A percentile compares a stretch with the other conserved stretches of the same genome.
phyloP scores from a whole-genome alignment of 176 grass and related monocot genomes.

The Oryza longistaminata region DNA sequence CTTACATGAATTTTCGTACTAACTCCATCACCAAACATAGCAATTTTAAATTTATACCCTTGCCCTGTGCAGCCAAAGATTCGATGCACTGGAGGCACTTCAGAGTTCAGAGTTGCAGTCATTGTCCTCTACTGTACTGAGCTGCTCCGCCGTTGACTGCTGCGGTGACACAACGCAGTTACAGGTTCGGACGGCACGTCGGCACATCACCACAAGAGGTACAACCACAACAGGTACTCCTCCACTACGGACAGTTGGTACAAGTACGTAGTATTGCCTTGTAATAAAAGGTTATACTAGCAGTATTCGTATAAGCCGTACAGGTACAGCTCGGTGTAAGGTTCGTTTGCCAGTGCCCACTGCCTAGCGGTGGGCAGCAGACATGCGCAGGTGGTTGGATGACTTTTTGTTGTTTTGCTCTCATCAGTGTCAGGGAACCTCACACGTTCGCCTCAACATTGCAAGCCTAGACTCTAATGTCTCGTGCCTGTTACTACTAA shows the following conservation, averaged over 20 bases:
- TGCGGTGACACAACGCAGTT: neutral
- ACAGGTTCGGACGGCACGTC: neutral
- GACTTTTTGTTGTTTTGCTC: neutral
- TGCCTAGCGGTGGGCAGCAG: neutral
- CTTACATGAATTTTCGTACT: too few relatives aligned
- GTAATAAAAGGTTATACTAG: neutral
- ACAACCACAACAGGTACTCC: neutral
- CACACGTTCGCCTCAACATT: neutral
- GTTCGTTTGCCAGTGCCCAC: slow-evolving; percentile 12
- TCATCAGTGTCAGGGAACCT: neutral
- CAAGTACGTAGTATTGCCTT: neutral
- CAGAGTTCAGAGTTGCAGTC: neutral
- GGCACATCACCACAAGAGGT: too few relatives aligned
- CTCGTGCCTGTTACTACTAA: neutral
- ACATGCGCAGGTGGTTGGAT: neutral
- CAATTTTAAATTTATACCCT: too few relatives aligned
- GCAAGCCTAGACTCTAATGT: neutral
- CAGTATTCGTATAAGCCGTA: neutral
- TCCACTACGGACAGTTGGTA: neutral
- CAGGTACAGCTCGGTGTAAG: neutral
- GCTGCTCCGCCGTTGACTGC: neutral
- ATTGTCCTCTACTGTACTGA: neutral
- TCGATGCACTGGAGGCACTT: too few relatives aligned
- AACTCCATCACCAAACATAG: too few relatives aligned
- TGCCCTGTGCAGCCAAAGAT: too few relatives aligned